These are phyloP conservation scores for Dipteronia sinensis DNA, from an alignment of 345 rosid genomes.

Conservation along the genomic window DNA sequence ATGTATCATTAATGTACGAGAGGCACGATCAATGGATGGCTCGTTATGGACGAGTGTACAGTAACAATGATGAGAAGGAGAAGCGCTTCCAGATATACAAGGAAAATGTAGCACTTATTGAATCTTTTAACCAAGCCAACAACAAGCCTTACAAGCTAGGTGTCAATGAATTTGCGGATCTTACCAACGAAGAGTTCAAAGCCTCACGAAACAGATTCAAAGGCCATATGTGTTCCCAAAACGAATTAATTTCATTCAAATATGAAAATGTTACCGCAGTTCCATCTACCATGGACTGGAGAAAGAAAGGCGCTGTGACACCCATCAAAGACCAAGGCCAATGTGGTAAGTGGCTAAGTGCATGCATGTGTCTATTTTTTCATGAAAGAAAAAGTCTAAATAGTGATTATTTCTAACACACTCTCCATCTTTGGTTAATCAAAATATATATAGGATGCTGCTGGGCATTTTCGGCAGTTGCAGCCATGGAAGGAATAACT, in stretches of 20 bases:
- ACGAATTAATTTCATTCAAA: slow-evolving; percentile 31
- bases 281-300: slow-evolving; percentile 50
- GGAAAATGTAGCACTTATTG: slow-evolving; percentile 38
- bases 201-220: slow-evolving; percentile 38
- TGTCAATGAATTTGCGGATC: slow-evolving; percentile 50
- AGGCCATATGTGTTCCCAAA: slow-evolving; percentile 31
- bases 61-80: slow-evolving; percentile 33
- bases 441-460: slow-evolving; percentile 36
- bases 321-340: slow-evolving; percentile 56
- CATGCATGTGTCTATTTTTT: background rate
- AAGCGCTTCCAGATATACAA: slow-evolving; percentile 43
- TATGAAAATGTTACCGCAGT: slow-evolving; percentile 33
- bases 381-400: background rate
- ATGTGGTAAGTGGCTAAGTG: slow-evolving; percentile 40
- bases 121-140: slow-evolving; percentile 34
- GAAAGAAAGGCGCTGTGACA: slow-evolving; percentile 57
- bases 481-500: slow-evolving; percentile 49
- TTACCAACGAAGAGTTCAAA: slow-evolving; percentile 49
- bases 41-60: slow-evolving; percentile 32
- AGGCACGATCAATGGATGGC: slow-evolving; percentile 41
- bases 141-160: slow-evolving; percentile 45
- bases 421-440: background rate
- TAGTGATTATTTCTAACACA: background rate
- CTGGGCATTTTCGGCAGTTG: slow-evolving; percentile 58
- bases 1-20: slow-evolving; percentile 15